Base-by-base conservation (phyloP, 2,329 filamentous ascomycete species). In the Colletotrichum sp. region DNA sequence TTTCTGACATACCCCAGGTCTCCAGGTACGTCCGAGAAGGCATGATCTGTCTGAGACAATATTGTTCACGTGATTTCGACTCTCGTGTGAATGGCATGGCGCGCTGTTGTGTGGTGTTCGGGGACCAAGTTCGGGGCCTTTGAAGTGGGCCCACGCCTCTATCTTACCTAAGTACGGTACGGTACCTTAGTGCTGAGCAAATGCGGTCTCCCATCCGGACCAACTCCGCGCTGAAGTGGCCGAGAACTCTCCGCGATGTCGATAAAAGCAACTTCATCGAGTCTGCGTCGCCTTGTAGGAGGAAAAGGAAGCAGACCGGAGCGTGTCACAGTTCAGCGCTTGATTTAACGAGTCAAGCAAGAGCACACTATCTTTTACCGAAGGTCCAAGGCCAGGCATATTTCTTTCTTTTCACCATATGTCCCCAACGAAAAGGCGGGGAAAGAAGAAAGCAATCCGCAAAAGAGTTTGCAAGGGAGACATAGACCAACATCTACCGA, bases 381-480 rank as follows among this genome's bases (percentile, higher is more conserved):
- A 15, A 27, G 27, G n/a, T 32, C n/a, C 16, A n/a, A 16, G 58
- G 22, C 39, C 12, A 16, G 9, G 8, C 5, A 34, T 22, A 12
- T 13, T 25, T 58, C 15, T 16, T 68, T 48, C 13, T 64, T 68
- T 13, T 43, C 48, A 8, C 27, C 16, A 43, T 16, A 18, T 43
- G 16, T 25, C 43, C 43, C 25, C 71, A 75, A 55, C 36, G 25
- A 65, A 58, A 43, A 60, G 48, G 58, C 70, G 67, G 43, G 78
- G 77, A 77, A 71, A 75, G 67, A 70, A 75, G 77, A 78, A 78
- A 76, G 71, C 73, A 77, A 34, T 25, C 28, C 27, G 64, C 72
- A 77, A 77, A 66, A 64, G 72, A 66, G 77, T 77, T 77, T 71
- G 70, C 70, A 58, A 15, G 25, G 58, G 25, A 34, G 22, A 16